Base-by-base conservation (phyloP, 805 yeast species). In the Metschnikowia lunata region DNA sequence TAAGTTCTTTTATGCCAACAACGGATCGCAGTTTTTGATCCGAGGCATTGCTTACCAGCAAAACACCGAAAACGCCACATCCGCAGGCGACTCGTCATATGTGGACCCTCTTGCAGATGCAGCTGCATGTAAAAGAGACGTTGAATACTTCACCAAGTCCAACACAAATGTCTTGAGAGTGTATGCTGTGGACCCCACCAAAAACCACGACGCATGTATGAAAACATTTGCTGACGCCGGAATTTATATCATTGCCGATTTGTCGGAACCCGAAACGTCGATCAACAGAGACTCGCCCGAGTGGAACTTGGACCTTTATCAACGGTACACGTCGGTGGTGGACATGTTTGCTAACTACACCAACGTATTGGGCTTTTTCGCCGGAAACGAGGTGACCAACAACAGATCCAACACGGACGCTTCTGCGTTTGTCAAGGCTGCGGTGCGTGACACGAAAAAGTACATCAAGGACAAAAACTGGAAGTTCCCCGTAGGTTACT, bases 301-400 rank as follows among this genome's bases (percentile, higher is more conserved):
- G 42, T 89, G 97, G 96, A 79, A 82, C 61, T 67, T 79, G 38
- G 79, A 74, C 27, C 74, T 88, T 43, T 85, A 78, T 67, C 69
- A 79, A 46, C 79, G 97, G 63, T 91, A 91, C 72, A 82, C 85
- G 39, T 67, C 75, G 26, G 97, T 91, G 30, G 80, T 93, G 45
- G 97, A 93, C 65, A 69, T 76, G 54, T 79, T 93, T 71, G 79
- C 81, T 47, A 72, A 77, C 56, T 91, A 90, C 69, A 67, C 83
- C 38, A 91, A 91, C 67, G 78, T 88, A 14, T 74, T 91, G 51
- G 99, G 98, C 2, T 90, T 88, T 76, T 90, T 91, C 67, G 98
- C 98, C 27, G 99, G 98, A 49, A 93, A 93, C 67, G 99, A 91
- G 75, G 98, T 93, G 42, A 80, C 91, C 48, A 91, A 90, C 66